phyloP scores from a whole-genome alignment of 139 green algal genomes.

The Chloropicon primus region DNA sequence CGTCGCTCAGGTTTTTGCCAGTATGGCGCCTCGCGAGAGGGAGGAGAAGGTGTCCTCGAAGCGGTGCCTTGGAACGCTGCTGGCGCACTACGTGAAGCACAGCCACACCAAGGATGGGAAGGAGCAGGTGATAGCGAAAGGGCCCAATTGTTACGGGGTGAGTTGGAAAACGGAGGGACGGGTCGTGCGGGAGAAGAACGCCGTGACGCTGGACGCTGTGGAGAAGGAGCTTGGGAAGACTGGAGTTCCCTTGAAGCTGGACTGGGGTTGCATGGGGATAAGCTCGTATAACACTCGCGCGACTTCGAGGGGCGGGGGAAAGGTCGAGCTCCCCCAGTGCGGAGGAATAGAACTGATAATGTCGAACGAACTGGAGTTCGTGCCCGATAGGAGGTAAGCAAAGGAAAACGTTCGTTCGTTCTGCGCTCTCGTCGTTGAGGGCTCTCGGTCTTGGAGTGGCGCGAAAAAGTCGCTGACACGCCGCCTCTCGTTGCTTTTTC shows the following conservation, averaged over 20 bases:
- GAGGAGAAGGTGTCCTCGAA: too few species aligned
- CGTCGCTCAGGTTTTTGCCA: too few species aligned
- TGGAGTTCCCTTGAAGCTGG: not conserved
- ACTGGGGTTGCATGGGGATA: not conserved
- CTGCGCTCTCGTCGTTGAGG: too few species aligned
- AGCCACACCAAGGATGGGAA: not conserved
- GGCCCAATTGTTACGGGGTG: not conserved
- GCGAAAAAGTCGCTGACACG: too few species aligned
- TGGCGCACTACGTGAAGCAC: not conserved
- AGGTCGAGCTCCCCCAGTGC: not conserved
- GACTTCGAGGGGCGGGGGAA: not conserved
- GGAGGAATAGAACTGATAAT: not conserved
- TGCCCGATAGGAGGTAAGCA: not conserved
- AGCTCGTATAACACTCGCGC: not conserved
- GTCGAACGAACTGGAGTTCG: not conserved
- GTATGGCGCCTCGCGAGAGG: too few species aligned
- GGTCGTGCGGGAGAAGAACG: not conserved
- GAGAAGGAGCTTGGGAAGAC: not conserved
- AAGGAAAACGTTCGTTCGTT: too few species aligned
- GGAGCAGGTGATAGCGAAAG: not conserved
- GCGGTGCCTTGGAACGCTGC: not conserved
- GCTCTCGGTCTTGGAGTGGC: too few species aligned
- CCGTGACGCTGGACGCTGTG: not conserved
- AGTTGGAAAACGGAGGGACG: not conserved
- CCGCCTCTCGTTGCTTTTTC: too few species aligned